Base-by-base conservation (phyloP, 1,284 basidiomycete species). In the Malassezia restricta region DNA sequence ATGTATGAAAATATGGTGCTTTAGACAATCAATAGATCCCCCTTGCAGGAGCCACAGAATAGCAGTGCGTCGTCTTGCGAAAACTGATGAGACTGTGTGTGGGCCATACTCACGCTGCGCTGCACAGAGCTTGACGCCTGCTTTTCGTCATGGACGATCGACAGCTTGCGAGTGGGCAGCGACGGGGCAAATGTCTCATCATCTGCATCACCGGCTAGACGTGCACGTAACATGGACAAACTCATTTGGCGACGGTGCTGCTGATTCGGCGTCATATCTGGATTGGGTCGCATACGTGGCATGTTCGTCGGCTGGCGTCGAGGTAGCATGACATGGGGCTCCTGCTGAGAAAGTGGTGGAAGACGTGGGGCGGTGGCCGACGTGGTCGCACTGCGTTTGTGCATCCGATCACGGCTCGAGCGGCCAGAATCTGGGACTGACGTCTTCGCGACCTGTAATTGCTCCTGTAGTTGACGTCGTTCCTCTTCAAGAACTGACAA, bases 191-290 rank as follows among this genome's bases (percentile, higher is more conserved):
- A 31, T 8, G 20, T 17, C 28, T 14, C 32, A 12, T 35, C 33
- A 35, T n/a, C 20, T 6, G 46, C 32, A 43, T 57, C 50, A 3
- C 38, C 29, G 9, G 37, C 39, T 35, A 59, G 53, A n/a, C 58
- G 54, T 6, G 58, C 58, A n/a, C 53, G 47, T 9, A 59, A 46
- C 58, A 59, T 57, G 32, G 52, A 50, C 41, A 59, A 42, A 14
- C 43, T 47, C 29, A 49, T 50, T 11, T 44, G 33, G 14, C 58
- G 47, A 1, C 48, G 54, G 39, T 59, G 58, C 24, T 44, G 47
- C 42, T 59, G 58, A 14, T 24, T 45, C 3, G 55, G 35, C 7
- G 58, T 43, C 5, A 59, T 32, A 8, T 41, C 38, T 8, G 38
- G 40, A 24, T 35, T 31, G 8, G 12, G 47, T 11, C 28, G 32